These are phyloP conservation scores for Vanderwaltozyma verrucispora DNA, from an alignment of 805 yeast genomes.

Conservation along the genomic window DNA sequence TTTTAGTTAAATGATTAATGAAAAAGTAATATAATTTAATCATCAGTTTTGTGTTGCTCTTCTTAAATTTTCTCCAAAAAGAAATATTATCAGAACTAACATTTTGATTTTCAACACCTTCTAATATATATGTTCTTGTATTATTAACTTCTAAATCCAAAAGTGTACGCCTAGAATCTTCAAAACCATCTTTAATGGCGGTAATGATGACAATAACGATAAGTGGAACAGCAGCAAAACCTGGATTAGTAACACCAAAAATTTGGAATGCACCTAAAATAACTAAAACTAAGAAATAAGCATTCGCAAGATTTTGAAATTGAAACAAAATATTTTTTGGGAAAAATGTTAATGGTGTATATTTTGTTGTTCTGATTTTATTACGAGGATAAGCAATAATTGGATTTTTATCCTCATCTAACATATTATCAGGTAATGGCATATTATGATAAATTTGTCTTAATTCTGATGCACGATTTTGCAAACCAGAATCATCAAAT, in stretches of 20 bases:
- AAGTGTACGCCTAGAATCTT: conserved; percentile 66
- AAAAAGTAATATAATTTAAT: conserved; percentile 22
- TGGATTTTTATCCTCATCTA: conserved; percentile 56
- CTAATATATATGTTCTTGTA: conserved; percentile 55
- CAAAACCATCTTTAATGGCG: conserved; percentile 70
- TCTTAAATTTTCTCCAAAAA: conserved; percentile 61
- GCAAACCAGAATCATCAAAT: conserved; percentile 28
- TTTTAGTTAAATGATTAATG: conserved; percentile 28
- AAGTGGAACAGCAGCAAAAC: conserved; percentile 63
- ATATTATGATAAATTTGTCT: conserved; percentile 52
- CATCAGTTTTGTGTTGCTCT: conserved; percentile 32
- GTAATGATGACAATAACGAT: conserved; percentile 68
- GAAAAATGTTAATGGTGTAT: conserved; percentile 79
- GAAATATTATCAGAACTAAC: conserved; percentile 54
- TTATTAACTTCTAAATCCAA: conserved; percentile 69
- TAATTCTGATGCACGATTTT: conserved; percentile 31
- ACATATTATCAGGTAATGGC: conserved; percentile 45
- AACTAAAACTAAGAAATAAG: conserved; percentile 71
- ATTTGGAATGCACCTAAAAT: conserved; percentile 69
- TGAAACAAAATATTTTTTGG: conserved; percentile 78
- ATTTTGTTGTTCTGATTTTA: conserved; percentile 90
- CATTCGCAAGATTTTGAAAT: conserved; percentile 81
- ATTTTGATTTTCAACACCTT: conserved; percentile 47
- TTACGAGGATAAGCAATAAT: conserved; percentile 62
- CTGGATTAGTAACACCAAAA: conserved; percentile 76